Conservation (phyloP, 2,329 filamentous ascomycete species). For the Shiraia bambusicola region DNA sequence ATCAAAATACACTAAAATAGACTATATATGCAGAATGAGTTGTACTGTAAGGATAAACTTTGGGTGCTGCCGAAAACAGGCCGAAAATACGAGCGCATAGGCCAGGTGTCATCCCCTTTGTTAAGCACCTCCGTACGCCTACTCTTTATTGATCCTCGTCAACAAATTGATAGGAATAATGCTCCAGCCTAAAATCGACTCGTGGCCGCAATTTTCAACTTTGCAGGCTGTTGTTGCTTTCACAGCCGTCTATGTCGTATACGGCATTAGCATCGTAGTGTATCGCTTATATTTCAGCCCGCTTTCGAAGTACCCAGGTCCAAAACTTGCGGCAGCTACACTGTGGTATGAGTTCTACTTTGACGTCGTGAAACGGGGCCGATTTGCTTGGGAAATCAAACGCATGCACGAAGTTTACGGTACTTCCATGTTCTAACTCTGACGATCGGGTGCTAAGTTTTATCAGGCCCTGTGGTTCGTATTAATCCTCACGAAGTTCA, state of each 20-base stretch:
- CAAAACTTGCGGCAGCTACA: conserved; percentile 12
- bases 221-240: neutral
- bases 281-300: conserved; percentile 9
- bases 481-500: conserved; percentile 28
- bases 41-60: too few relatives aligned
- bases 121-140: too few relatives aligned
- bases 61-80: too few relatives aligned
- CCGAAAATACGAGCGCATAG: too few relatives aligned
- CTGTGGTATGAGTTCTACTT: conserved; percentile 28
- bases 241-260: neutral
- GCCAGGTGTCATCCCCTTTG: too few relatives aligned
- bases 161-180: too few relatives aligned
- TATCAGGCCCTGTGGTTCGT: conserved; percentile 22
- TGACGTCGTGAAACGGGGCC: conserved; percentile 20
- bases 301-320: conserved; percentile 10
- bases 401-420: conserved; percentile 26
- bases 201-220: too few relatives aligned
- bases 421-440: neutral
- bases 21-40: too few relatives aligned
- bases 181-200: too few relatives aligned
- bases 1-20: too few relatives aligned
- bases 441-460: neutral
- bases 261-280: conserved; percentile 2
- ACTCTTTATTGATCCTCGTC: too few relatives aligned
- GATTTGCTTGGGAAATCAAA: conserved; percentile 21